Base-by-base conservation (phyloP, 2,329 filamentous ascomycete species). In the Colletotrichum sp. region DNA sequence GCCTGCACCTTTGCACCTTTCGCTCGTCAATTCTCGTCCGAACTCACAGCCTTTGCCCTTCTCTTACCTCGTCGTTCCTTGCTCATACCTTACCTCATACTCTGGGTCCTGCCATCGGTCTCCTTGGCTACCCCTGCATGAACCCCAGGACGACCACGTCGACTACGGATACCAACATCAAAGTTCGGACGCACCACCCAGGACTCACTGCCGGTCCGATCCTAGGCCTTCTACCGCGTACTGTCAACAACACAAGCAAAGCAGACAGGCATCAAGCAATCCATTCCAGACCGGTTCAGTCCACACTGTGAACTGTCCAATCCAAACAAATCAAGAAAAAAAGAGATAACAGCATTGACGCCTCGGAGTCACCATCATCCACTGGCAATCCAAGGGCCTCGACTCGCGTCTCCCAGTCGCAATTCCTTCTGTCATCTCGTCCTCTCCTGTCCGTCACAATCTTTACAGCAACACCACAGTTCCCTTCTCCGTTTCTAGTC, bases 41-140 rank as follows among this genome's bases (percentile, higher is more conserved):
- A 76, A 76, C 70, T 75, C 30, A 39, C 67, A 56, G 67, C 36
- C 61, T 61, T 36, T 61, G 48, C 22, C 55, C 68, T 66, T 39
- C 25, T 48, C 25, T 74, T 60, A 71, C 48, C 60, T 60, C 43
- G 39, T 28, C 64, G 58, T 68, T 67, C 73, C 73, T 73, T 73
- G 70, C 43, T 69, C 28, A 34, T 67, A 75, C 74, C 58, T 74
- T 76, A 73, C 70, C 64, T 65, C 70, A 65, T 73, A 75, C 65
- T 68, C 58, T 75, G 70, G 74, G 64, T 52, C 73, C 64, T 69
- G 65, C 52, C 74, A 76, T 69, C 74, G 70, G 74, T 69, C 74
- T 76, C 65, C 74, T 70, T 76, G 70, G 32, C 27, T 52, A 52
- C 70, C 73, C 74, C 61, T 74, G 58, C 39, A 28, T 55, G 34